phyloP scores from a whole-genome alignment of 2,329 filamentous ascomycete species.

The Albophoma yamanashiensis region DNA sequence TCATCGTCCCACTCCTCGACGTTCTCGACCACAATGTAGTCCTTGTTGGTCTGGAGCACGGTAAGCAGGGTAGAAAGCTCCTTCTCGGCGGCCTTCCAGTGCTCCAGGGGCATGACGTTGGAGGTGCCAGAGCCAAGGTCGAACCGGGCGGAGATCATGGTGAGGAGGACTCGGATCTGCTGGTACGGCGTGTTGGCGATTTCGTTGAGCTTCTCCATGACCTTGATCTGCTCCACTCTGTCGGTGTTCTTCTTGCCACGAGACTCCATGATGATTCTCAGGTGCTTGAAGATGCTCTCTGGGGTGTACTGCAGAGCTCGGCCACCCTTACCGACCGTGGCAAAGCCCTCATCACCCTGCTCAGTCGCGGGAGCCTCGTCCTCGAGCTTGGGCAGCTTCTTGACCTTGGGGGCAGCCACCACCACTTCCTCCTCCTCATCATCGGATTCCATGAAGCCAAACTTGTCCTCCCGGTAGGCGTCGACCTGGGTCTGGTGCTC shows the following conservation, averaged over 20 bases:
- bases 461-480: slow-evolving; percentile 74
- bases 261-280: slow-evolving; percentile 86
- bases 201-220: slow-evolving; percentile 92
- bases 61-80: slow-evolving; percentile 71
- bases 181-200: slow-evolving; percentile 89
- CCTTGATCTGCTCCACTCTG: slow-evolving; percentile 83
- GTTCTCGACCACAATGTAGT: slow-evolving; percentile 79
- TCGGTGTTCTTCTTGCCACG: slow-evolving; percentile 99
- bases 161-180: slow-evolving; percentile 82
- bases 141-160: slow-evolving; percentile 86
- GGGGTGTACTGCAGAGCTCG: slow-evolving; percentile 86
- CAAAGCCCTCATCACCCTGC: slow-evolving; percentile 79
- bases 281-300: slow-evolving; percentile 96
- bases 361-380: slow-evolving; percentile 37
- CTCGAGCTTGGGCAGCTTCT: slow-evolving; percentile 26
- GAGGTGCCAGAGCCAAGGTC: slow-evolving; percentile 72
- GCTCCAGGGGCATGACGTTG: slow-evolving; percentile 82
- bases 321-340: slow-evolving; percentile 79
- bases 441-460: slow-evolving; percentile 77
- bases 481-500: slow-evolving; percentile 85
- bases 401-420: slow-evolving; percentile 36
- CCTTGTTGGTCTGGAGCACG: slow-evolving; percentile 66
- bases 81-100: slow-evolving; percentile 91
- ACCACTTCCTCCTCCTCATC: slow-evolving; percentile 57
- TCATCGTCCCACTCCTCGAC: slow-evolving; percentile 99